Evolutionary conservation across 345 rosid species (phyloP).

Genomic region (Ceriops zippeliana): DNA sequence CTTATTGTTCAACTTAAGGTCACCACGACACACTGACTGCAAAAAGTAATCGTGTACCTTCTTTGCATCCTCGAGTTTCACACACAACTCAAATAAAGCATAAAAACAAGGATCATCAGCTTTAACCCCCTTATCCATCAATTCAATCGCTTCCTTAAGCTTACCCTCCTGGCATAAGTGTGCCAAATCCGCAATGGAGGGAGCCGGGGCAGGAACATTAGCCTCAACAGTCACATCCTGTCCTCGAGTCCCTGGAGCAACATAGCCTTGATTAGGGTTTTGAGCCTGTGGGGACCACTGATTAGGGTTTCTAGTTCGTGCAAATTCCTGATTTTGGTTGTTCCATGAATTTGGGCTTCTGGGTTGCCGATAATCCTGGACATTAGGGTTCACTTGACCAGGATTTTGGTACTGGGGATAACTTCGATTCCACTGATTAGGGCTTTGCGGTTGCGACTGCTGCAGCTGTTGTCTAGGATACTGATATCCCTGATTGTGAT

Average conservation of each 20-base stretch:
- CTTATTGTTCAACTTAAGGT: conserved; percentile 47
- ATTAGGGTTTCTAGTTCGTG: conserved; percentile 25
- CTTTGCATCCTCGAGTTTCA: conserved; percentile 54
- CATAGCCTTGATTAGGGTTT: conserved; percentile 27
- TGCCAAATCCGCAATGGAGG: conserved; percentile 33
- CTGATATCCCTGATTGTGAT: background rate
- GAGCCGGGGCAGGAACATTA: conserved; percentile 11
- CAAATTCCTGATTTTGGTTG: conserved; percentile 35
- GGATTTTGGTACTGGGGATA: conserved; percentile 23
- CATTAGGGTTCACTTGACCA: conserved; percentile 10
- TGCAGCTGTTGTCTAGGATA: background rate
- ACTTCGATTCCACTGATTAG: conserved; percentile 16
- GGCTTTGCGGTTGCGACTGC: background rate
- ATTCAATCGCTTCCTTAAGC: conserved; percentile 60
- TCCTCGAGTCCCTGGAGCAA: background rate
- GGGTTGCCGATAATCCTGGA: conserved; percentile 27
- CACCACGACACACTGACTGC: conserved; percentile 51
- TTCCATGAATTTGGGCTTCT: conserved; percentile 36
- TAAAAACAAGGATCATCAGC: conserved; percentile 54
- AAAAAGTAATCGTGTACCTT: conserved; percentile 70
- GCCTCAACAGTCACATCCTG: background rate
- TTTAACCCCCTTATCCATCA: conserved; percentile 61
- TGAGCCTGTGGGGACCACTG: conserved; percentile 26
- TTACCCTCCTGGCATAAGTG: conserved; percentile 46
- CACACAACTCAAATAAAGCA: conserved; percentile 46